Percentiles rank a stretch among this genome's conserved stretches.
phyloP scores from a whole-genome alignment of 2,329 filamentous ascomycete species.

The Hypoxylon sp. region DNA sequence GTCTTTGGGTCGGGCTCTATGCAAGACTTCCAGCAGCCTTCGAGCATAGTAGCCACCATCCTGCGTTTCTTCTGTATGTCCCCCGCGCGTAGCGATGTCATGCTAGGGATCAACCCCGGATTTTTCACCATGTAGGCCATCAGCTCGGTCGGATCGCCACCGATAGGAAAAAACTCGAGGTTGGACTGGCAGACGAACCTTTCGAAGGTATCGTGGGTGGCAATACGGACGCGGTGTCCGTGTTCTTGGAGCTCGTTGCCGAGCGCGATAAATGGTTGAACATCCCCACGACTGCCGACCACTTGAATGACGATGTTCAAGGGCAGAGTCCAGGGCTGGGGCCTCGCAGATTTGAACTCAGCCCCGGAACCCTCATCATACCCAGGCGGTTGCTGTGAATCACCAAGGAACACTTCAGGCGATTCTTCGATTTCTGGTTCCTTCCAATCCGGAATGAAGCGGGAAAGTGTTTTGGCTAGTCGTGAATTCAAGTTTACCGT shows the following conservation, averaged over 20 bases:
- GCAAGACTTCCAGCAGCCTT: slow-evolving; percentile 52
- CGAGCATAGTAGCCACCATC: slow-evolving; percentile 50
- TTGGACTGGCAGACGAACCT: slow-evolving; percentile 63
- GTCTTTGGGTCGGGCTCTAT: slow-evolving; percentile 41
- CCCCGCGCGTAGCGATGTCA: slow-evolving; percentile 49
- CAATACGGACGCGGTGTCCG: slow-evolving; percentile 65
- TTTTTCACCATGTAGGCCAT: slow-evolving; percentile 61
- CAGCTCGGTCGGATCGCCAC: slow-evolving; percentile 52
- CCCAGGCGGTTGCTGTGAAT: too few relatives aligned
- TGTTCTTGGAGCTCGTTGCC: slow-evolving; percentile 62
- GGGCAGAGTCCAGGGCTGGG: too few relatives aligned
- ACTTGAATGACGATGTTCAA: slow-evolving; percentile 69
- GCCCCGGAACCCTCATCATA: too few relatives aligned
- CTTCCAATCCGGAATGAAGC: too few relatives aligned
- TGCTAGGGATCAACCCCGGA: slow-evolving; percentile 50
- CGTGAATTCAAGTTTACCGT: too few relatives aligned
- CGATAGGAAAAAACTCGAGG: slow-evolving; percentile 67
- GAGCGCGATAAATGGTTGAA: slow-evolving; percentile 68
- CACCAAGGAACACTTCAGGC: too few relatives aligned
- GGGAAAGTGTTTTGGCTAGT: too few relatives aligned
- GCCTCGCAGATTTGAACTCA: too few relatives aligned
- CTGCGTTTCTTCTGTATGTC: slow-evolving; percentile 49
- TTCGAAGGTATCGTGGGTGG: slow-evolving; percentile 65
- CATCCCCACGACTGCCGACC: slow-evolving; percentile 67
- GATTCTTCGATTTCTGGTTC: too few relatives aligned